Evolutionary conservation across 148 eudicot genomes (phyloP).

Genomic region (Silene latifolia): DNA sequence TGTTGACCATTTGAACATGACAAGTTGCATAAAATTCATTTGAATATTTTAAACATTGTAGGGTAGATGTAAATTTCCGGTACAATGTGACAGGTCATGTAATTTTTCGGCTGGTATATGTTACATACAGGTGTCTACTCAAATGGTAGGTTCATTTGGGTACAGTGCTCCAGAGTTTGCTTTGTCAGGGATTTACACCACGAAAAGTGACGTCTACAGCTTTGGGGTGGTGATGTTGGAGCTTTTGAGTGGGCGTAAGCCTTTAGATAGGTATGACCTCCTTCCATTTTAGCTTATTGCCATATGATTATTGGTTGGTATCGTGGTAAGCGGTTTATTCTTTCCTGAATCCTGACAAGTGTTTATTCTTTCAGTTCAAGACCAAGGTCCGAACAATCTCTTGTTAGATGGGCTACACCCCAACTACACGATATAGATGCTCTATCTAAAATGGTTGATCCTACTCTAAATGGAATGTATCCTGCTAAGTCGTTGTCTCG

Average conservation of each 20-base stretch:
- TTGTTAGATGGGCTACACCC: conserved; percentile 97
- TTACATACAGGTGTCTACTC: conserved; percentile 72
- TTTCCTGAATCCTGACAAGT: conserved; percentile 5
- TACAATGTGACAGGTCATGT: background rate
- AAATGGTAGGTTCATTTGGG: conserved; percentile 94
- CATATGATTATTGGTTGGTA: background rate
- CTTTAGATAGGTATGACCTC: conserved; percentile 75
- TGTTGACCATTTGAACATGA: no score
- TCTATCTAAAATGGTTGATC: conserved; percentile 89
- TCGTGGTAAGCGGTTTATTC: conserved; percentile 12
- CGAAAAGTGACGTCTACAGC: conserved; percentile 96
- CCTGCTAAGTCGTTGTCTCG: conserved; percentile 95
- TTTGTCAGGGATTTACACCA: conserved; percentile 90
- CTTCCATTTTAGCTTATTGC: conserved; percentile 6
- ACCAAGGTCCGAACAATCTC: conserved; percentile 89
- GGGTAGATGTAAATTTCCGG: background rate
- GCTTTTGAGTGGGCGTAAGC: conserved; percentile 94
- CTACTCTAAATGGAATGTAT: conserved; percentile 88
- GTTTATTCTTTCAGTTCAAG: conserved; percentile 51
- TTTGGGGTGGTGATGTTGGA: conserved; percentile 99
- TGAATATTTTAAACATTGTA: background rate
- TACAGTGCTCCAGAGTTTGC: conserved; percentile 99
- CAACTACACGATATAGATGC: conserved; percentile 98
- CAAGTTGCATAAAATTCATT: background rate
- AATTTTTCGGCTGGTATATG: conserved; percentile 11